Conservation (phyloP, 78 protist genomes). For the Dictyostelium capitatum region DNA sequence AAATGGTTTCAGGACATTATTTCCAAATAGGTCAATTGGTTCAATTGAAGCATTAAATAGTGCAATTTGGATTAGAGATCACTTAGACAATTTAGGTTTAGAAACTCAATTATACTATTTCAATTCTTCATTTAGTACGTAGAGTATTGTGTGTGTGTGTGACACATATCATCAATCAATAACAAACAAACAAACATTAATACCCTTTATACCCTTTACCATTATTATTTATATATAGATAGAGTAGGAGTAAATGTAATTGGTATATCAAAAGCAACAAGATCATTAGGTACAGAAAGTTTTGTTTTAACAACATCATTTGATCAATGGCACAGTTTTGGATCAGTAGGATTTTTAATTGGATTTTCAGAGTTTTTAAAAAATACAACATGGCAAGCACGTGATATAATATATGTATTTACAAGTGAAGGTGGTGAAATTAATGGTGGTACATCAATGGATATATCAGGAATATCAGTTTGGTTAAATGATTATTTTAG, state of each 20-base stretch:
- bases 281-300: constrained; percentile 64
- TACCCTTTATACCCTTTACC: background rate
- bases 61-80: constrained; percentile 53
- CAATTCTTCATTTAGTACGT: constrained; percentile 27
- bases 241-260: constrained; percentile 62
- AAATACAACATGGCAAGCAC: constrained; percentile 45
- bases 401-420: constrained; percentile 54
- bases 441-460: constrained; percentile 72
- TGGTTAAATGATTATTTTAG: constrained; percentile 60
- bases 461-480: constrained; percentile 61
- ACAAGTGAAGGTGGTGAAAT: constrained; percentile 65
- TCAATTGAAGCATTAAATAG: constrained; percentile 16
- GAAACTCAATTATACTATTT: constrained; percentile 53
- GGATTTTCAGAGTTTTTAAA: constrained; percentile 48
- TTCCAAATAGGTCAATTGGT: constrained; percentile 55
- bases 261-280: constrained; percentile 40
- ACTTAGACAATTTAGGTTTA: constrained; percentile 15
- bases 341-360: constrained; percentile 56
- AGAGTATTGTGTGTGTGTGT: too few relatives aligned
- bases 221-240: background rate
- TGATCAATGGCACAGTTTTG: constrained; percentile 75
- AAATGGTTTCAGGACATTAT: background rate
- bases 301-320: constrained; percentile 67
- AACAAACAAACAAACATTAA: background rate
- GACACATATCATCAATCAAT: too few relatives aligned